These are phyloP conservation scores for Chalaropsis thielavioides DNA, from an alignment of 2,329 filamentous ascomycete genomes.

Conservation along the genomic window DNA sequence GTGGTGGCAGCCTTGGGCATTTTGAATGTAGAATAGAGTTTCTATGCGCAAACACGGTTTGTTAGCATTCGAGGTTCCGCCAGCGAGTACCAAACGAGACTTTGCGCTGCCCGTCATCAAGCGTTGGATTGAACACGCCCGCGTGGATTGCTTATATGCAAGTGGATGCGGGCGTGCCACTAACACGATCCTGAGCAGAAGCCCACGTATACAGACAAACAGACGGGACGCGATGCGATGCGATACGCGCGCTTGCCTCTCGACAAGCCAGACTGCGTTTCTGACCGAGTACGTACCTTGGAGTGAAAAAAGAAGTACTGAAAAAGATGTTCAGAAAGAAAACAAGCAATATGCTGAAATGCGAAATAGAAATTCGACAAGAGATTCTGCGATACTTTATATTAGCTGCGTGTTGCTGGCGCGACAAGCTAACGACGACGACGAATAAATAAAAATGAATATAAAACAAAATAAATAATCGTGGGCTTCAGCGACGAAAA, in stretches of 20 bases:
- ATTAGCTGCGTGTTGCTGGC: background rate
- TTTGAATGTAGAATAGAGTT: slow-evolving; percentile 24
- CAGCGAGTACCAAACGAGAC: too few species aligned
- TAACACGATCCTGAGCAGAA: background rate
- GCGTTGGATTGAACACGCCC: too few species aligned
- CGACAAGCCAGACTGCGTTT: too few species aligned
- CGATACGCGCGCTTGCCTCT: too few species aligned
- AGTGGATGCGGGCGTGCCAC: background rate
- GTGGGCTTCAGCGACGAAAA: background rate
- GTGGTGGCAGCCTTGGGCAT: slow-evolving; percentile 44
- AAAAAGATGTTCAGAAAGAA: background rate
- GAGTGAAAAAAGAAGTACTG: background rate
- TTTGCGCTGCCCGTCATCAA: too few species aligned
- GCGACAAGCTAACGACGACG: background rate
- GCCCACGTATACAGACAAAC: background rate
- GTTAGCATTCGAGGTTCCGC: background rate
- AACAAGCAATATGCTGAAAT: too few species aligned
- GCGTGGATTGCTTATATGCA: background rate
- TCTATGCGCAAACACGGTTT: background rate
- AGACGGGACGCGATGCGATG: too few species aligned
- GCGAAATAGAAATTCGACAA: background rate
- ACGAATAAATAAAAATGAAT: background rate
- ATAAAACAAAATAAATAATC: background rate
- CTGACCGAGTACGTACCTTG: too few species aligned
- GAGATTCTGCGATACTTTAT: background rate